phyloP scores from a whole-genome alignment of 371 early-diverging fungal genomes.

The Mortierella sp. region DNA sequence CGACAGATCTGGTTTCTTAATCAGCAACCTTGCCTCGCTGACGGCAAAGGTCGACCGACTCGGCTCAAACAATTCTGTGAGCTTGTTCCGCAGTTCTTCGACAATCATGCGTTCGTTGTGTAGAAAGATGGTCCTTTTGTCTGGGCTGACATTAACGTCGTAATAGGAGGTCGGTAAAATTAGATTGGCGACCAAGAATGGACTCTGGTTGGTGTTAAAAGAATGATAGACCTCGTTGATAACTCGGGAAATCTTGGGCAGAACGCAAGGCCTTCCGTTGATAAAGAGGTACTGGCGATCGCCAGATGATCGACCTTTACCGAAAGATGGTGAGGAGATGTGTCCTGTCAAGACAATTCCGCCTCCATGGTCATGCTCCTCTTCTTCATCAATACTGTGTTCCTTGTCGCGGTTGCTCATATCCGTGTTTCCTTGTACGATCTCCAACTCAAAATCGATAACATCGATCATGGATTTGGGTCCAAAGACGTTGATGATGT shows the following conservation, averaged over 20 bases:
- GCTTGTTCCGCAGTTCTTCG: conserved; percentile 60
- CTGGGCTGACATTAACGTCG: conserved; percentile 96
- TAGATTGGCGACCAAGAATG: conserved; percentile 83
- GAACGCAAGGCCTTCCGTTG: conserved; percentile 88
- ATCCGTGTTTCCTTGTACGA: conserved; percentile 21
- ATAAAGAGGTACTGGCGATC: conserved; percentile 92
- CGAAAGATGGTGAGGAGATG: conserved; percentile 75
- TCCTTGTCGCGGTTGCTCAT: background rate
- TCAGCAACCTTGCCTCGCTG: conserved; percentile 30
- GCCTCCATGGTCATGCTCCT: conserved; percentile 18
- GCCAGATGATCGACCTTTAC: conserved; percentile 74
- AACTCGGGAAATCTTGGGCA: conserved; percentile 76
- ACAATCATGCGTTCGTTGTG: conserved; percentile 77
- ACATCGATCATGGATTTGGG: conserved; percentile 68
- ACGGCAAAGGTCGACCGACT: conserved; percentile 66
- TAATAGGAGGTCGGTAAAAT: conserved; percentile 65
- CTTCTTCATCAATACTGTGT: background rate
- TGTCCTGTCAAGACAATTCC: conserved; percentile 62
- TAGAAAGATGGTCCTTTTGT: conserved; percentile 91
- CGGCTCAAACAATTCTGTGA: conserved; percentile 68
- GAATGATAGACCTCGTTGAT: conserved; percentile 86
- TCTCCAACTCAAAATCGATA: conserved; percentile 61
- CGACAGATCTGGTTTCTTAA: conserved; percentile 31
- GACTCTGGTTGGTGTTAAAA: conserved; percentile 79
- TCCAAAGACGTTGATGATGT: conserved; percentile 84